These are phyloP conservation scores for Talaromyces nanjingensis DNA, from an alignment of 495 filamentous ascomycete species.

Conservation along the genomic window DNA sequence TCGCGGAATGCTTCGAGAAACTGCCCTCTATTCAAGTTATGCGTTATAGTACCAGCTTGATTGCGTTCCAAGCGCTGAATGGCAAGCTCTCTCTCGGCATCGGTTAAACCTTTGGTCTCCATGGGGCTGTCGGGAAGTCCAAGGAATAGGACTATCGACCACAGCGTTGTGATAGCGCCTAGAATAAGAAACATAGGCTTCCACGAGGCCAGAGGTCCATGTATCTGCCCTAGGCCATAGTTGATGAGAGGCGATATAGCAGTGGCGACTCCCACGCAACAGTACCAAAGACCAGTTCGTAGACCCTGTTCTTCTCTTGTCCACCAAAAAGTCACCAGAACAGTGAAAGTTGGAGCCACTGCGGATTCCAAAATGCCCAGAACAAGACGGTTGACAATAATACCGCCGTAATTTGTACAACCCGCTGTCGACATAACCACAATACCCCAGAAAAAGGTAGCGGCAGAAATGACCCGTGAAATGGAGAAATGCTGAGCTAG, in stretches of 20 bases:
- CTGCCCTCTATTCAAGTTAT: slow-evolving; percentile 41
- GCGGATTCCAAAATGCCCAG: slow-evolving; percentile 43
- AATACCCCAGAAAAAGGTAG: slow-evolving; percentile 28
- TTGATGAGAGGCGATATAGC: slow-evolving; percentile 40
- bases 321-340: slow-evolving; percentile 30
- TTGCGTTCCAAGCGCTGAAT: slow-evolving; percentile 44
- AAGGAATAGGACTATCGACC: slow-evolving; percentile 29
- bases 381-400: slow-evolving; percentile 40
- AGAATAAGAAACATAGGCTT: slow-evolving; percentile 37
- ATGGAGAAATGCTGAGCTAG: slow-evolving; percentile 1
- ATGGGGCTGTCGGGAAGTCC: slow-evolving; percentile 41
- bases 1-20: slow-evolving; percentile 36
- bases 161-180: slow-evolving; percentile 26
- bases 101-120: slow-evolving; percentile 31
- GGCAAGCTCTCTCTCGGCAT: slow-evolving; percentile 35
- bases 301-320: slow-evolving; percentile 43
- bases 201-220: slow-evolving; percentile 32
- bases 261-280: slow-evolving; percentile 39
- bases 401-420: slow-evolving; percentile 35
- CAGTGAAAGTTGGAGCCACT: slow-evolving; percentile 15
- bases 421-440: slow-evolving; percentile 40
- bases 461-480: background rate
- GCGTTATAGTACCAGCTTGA: slow-evolving; percentile 46
- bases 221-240: slow-evolving; percentile 39
- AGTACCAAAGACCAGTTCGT: slow-evolving; percentile 49